Conservation (phyloP, 306 rosid species). For the Begonia masoniana region DNA sequence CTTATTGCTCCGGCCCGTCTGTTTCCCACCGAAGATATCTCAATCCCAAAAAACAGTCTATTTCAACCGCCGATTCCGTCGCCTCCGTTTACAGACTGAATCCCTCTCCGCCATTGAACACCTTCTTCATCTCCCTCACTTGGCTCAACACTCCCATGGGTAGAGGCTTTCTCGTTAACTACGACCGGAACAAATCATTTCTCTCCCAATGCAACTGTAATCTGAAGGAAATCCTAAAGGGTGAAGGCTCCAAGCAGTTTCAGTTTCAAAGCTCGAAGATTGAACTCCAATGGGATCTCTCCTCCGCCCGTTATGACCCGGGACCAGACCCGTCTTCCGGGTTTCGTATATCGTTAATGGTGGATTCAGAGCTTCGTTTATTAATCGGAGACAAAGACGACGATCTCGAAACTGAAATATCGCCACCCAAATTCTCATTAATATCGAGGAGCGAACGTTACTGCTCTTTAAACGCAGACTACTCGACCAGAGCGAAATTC, state of each 20-base stretch:
- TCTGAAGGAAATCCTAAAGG: conserved; percentile 13
- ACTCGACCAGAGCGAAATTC: conserved; percentile 34
- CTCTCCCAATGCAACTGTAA: conserved; percentile 4
- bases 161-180: conserved; percentile 29
- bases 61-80: conserved; percentile 36
- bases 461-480: conserved; percentile 21
- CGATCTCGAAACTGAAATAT: background rate
- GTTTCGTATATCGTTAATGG: conserved; percentile 37
- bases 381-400: conserved; percentile 41
- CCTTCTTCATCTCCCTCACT: conserved; percentile 25
- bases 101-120: conserved; percentile 17
- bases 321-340: conserved; percentile 58
- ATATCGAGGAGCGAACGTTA: conserved; percentile 49
- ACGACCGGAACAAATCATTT: conserved; percentile 4
- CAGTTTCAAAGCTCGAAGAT: conserved; percentile 11
- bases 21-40: conserved; percentile 21
- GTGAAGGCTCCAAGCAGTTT: conserved; percentile 32
- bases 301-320: conserved; percentile 33
- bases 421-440: conserved; percentile 19
- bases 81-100: conserved; percentile 39
- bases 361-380: conserved; percentile 39
- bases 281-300: conserved; percentile 55
- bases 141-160: conserved; percentile 39
- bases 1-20: conserved; percentile 68
- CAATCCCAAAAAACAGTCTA: conserved; percentile 26